Evolutionary conservation across 2,329 filamentous ascomycete species (phyloP).

Genomic region (Kalaharituber pfeilii): DNA sequence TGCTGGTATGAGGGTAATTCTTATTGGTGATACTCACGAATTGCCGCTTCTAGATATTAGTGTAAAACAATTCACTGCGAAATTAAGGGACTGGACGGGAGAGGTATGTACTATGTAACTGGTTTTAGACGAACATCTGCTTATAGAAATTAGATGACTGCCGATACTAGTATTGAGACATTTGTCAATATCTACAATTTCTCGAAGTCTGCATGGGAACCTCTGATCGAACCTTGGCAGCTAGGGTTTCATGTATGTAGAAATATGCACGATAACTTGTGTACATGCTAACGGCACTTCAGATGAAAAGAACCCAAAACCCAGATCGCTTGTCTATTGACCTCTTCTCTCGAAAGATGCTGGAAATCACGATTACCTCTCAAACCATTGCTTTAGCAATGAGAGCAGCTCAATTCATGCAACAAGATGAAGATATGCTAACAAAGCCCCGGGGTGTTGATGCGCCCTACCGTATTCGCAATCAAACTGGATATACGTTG

Average conservation of each 20-base stretch:
- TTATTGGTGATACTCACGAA: conserved; percentile 93
- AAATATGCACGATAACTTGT: conserved; percentile 9
- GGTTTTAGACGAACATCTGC: neutral
- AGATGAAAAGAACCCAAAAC: conserved; percentile 26
- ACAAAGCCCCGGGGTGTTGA: conserved; percentile 84
- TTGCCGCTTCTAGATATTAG: conserved; percentile 87
- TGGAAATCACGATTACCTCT: conserved; percentile 84
- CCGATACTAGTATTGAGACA: conserved; percentile 77
- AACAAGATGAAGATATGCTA: conserved; percentile 73
- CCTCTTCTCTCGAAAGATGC: conserved; percentile 68
- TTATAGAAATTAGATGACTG: conserved; percentile 49
- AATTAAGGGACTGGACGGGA: conserved; percentile 72
- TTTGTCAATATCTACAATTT: conserved; percentile 98
- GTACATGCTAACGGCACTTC: neutral
- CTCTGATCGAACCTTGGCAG: conserved; percentile 87
- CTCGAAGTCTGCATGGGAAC: conserved; percentile 96
- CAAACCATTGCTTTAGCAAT: conserved; percentile 84
- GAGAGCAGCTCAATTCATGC: conserved; percentile 82
- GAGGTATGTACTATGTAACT: conserved; percentile 14
- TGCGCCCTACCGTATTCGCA: conserved; percentile 81
- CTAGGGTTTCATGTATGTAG: conserved; percentile 79
- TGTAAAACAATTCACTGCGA: conserved; percentile 71
- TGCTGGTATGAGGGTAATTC: conserved; percentile 74
- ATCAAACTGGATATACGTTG: conserved; percentile 87
- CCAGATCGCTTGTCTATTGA: conserved; percentile 68